Evolutionary conservation across 2,329 filamentous ascomycete genomes (phyloP).

Genomic region (Phyllosticta citrichinensis): DNA sequence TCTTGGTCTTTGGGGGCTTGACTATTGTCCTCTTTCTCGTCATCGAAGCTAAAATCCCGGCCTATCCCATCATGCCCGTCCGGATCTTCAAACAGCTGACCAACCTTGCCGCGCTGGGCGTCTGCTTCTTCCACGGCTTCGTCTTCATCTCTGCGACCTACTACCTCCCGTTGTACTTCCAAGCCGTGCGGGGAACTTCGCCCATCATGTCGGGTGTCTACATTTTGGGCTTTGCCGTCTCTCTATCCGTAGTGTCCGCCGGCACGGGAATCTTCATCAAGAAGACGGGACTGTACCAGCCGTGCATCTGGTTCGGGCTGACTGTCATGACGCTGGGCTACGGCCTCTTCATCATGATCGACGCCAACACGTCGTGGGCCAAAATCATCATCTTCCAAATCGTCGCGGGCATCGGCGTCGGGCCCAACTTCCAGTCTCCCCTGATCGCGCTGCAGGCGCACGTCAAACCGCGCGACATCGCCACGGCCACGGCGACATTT

Average conservation of each 20-base stretch:
- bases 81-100: conserved; percentile 57
- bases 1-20: conserved; percentile 63
- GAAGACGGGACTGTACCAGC: conserved; percentile 36
- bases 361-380: conserved; percentile 23
- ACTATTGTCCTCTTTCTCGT: conserved; percentile 57
- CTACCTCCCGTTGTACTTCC: conserved; percentile 79
- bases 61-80: conserved; percentile 69
- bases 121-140: conserved; percentile 64
- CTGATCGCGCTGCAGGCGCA: conserved; percentile 59
- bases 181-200: conserved; percentile 58
- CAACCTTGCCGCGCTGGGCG: conserved; percentile 54
- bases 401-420: conserved; percentile 37
- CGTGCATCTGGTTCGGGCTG: conserved; percentile 28
- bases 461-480: conserved; percentile 53
- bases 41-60: conserved; percentile 63
- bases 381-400: conserved; percentile 32
- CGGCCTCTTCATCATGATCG: conserved; percentile 28
- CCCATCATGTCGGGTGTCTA: conserved; percentile 68
- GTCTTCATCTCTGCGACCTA: conserved; percentile 71
- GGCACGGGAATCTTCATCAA: conserved; percentile 42
- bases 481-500: conserved; percentile 58
- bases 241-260: conserved; percentile 54
- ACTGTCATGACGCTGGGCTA: conserved; percentile 28
- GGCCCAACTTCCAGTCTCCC: conserved; percentile 59
- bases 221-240: conserved; percentile 58